These are phyloP conservation scores for Cymbopogon flexuosus DNA, from an alignment of 202 grass and related monocot species.

Conservation along the genomic window DNA sequence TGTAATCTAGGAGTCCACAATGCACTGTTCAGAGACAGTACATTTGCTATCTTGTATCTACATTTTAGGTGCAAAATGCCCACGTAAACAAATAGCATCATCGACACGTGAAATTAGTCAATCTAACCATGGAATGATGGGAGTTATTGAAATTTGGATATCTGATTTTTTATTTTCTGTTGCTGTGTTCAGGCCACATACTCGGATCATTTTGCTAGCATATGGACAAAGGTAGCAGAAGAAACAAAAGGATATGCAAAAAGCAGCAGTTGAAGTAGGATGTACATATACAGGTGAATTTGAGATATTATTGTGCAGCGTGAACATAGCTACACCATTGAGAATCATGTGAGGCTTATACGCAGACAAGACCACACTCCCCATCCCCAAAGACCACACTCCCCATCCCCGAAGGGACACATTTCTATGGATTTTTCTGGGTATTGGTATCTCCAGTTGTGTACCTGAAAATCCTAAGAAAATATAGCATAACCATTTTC, in stretches of 20 bases:
- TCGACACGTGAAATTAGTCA: neutral
- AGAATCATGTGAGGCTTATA: constrained; percentile 11
- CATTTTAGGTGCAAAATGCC: neutral
- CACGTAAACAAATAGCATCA: neutral
- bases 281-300: constrained; percentile 41
- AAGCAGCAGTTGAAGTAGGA: constrained; percentile 40
- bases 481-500: constrained; percentile 6
- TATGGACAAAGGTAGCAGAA: constrained; percentile 80
- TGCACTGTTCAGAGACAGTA: neutral
- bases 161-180: neutral
- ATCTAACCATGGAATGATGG: neutral
- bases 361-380: constrained; percentile 4
- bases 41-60: neutral
- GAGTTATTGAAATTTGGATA: neutral
- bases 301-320: constrained; percentile 15
- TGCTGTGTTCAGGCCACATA: constrained; percentile 48
- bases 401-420: neutral
- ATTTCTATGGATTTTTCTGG: constrained; percentile 1
- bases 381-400: neutral
- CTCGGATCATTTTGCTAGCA: constrained; percentile 57
- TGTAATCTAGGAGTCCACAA: neutral
- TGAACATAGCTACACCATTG: constrained; percentile 9
- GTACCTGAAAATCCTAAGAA: constrained; percentile 7
- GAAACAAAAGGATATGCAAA: constrained; percentile 59
- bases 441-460: constrained; percentile 1